These are phyloP conservation scores for Neonectria hederae DNA, from an alignment of 2,329 filamentous ascomycete species.

Conservation along the genomic window DNA sequence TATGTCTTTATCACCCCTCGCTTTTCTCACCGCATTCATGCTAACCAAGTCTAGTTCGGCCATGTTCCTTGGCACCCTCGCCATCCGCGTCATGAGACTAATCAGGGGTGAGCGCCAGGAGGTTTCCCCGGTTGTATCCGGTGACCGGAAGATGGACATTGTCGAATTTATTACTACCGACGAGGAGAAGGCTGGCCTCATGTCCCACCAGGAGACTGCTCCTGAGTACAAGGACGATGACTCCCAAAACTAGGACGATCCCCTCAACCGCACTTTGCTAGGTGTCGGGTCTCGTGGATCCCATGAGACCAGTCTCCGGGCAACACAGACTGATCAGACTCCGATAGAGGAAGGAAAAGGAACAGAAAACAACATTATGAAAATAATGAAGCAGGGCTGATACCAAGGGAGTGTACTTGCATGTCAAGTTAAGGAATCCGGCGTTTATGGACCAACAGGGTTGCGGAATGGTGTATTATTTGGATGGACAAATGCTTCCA, in stretches of 20 bases:
- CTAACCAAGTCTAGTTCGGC: conserved; percentile 60
- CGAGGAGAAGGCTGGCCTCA: conserved; percentile 62
- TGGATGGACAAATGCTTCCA: not conserved
- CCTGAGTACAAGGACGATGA: conserved; percentile 43
- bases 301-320: not conserved
- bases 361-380: conserved; percentile 12
- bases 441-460: conserved; percentile 12
- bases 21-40: not conserved
- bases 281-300: not conserved
- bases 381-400: conserved; percentile 18
- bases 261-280: not conserved
- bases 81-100: conserved; percentile 67
- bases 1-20: conserved; percentile 47
- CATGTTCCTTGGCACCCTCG: conserved; percentile 71
- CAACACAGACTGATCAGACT: not conserved
- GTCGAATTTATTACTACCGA: conserved; percentile 49
- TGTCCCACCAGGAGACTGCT: conserved; percentile 50
- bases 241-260: conserved; percentile 33
- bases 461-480: not conserved
- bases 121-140: conserved; percentile 20
- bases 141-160: conserved; percentile 46
- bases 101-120: conserved; percentile 44
- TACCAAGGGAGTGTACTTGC: conserved; percentile 35
- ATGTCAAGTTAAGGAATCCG: conserved; percentile 18
- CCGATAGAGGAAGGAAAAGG: conserved; percentile 4